Conservation (phyloP, 352 stramenopile genomes). For the Saprolegnia diclina region DNA sequence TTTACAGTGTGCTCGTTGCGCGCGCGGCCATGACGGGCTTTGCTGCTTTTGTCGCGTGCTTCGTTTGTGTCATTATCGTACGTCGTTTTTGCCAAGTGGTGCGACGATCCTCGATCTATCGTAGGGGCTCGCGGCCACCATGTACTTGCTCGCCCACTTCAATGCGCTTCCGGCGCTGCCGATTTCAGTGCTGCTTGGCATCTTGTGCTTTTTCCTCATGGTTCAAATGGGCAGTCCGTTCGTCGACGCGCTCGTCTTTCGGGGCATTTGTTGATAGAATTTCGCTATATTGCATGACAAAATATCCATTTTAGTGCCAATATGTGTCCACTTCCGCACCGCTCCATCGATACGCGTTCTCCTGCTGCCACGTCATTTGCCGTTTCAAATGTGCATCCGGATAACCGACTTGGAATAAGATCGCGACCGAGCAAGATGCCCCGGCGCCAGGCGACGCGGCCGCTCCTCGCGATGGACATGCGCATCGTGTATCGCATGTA, state of each 20-base stretch:
- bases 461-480: background rate
- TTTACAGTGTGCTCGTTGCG: slow-evolving; percentile 95
- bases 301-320: background rate
- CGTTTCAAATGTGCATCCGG: too few relatives aligned
- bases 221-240: slow-evolving; percentile 4
- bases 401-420: too few relatives aligned
- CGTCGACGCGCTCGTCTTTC: slow-evolving; percentile 14
- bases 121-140: slow-evolving; percentile 82
- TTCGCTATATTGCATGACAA: background rate
- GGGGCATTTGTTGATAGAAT: slow-evolving; percentile 17
- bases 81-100: slow-evolving; percentile 28
- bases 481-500: background rate
- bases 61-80: slow-evolving; percentile 87
- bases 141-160: slow-evolving; percentile 90
- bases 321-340: too few relatives aligned
- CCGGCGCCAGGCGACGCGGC: too few relatives aligned
- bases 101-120: slow-evolving; percentile 7
- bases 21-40: slow-evolving; percentile 91
- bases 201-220: slow-evolving; percentile 38
- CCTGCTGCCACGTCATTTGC: too few relatives aligned
- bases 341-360: too few relatives aligned
- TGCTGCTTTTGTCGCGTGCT: slow-evolving; percentile 86
- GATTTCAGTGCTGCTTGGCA: slow-evolving; percentile 91
- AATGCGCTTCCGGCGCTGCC: slow-evolving; percentile 92
- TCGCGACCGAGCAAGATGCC: too few relatives aligned